Base-by-base conservation (phyloP, 2,329 filamentous ascomycete species). In the Teratosphaeria pseudoeucalypti region DNA sequence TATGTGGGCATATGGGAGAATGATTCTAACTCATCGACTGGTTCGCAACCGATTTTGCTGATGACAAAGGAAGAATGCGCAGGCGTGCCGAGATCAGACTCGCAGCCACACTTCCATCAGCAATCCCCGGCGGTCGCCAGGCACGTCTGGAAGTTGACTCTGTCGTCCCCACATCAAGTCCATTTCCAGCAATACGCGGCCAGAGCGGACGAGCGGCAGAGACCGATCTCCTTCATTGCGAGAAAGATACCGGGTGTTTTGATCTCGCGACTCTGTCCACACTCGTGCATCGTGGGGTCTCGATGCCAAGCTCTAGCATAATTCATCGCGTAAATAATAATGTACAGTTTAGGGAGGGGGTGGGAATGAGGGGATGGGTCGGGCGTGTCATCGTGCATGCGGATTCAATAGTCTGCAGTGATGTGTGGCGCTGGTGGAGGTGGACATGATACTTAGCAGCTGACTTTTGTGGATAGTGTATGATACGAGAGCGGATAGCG, bases 221-320 rank as follows among this genome's bases (percentile, higher is more conserved):
- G 60, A 62, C 34, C 58, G 56, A 52, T 12, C 11, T 29, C 26
- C 57, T 16, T 34, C 53, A 54, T 54, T 19, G 34, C 27, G 54
- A 23, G 23, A 32, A 60, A 23, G 57, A 23, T 54, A 34, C 59
- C 63, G 58, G 60, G 59, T 52, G 32, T n/a, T 54, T 69, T 59
- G 57, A 54, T 67, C 62, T 70, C 54, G 66, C 66, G 65, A 67
- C 62, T 68, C 64, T 69, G 67, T 71, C 69, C 67, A 71, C 69
- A 69, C 68, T 63, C 12, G 34, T 39, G 34, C 34, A 39, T 39
- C 14, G 34, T 39, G 14, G 23, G 23, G 12, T 39, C 34, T 12
- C 14, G 66, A 65, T 61, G 64, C 57, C 59, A 59, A 60, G 64
- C 68, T 70, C 68, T 70, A 70, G 68, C 68, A 67, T 64, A 62